A percentile compares a stretch with the other conserved stretches of the same genome.
Evolutionary conservation across 2,329 filamentous ascomycete genomes (phyloP).

Genomic region (Sporothrix variecibatus): DNA sequence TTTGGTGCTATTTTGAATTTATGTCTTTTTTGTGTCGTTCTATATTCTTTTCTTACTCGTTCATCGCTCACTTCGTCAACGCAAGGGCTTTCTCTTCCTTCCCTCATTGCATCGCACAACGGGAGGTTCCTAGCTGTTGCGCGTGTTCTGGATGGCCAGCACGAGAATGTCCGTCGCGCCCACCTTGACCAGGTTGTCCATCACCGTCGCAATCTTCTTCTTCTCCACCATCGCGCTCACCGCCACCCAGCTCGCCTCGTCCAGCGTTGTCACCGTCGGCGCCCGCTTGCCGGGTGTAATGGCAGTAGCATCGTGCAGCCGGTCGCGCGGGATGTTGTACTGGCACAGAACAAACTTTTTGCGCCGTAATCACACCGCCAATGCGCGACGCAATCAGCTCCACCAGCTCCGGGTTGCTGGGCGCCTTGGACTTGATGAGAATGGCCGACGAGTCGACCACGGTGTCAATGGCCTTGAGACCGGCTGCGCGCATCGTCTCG

Average conservation of each 20-base stretch:
- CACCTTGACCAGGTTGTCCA: constrained; percentile 77
- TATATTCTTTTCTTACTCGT: not conserved
- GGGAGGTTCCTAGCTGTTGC: constrained; percentile 31
- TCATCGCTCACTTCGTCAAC: not conserved
- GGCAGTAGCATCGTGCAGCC: constrained; percentile 65
- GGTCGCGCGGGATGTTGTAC: constrained; percentile 82
- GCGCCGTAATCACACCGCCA: constrained; percentile 89
- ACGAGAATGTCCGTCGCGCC: constrained; percentile 86
- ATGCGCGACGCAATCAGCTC: constrained; percentile 85
- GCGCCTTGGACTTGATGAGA: constrained; percentile 84
- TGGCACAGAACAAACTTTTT: constrained; percentile 93
- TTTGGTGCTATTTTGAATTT: not conserved
- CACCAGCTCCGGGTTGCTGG: constrained; percentile 77
- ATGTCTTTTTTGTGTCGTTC: not conserved
- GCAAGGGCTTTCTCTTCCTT: not conserved
- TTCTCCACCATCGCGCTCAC: constrained; percentile 91
- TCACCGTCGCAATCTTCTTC: constrained; percentile 78
- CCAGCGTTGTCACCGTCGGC: constrained; percentile 85
- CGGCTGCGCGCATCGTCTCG: constrained; percentile 96
- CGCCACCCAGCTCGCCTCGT: constrained; percentile 91
- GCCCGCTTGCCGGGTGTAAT: constrained; percentile 94
- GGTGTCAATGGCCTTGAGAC: constrained; percentile 90
- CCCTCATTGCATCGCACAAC: not conserved
- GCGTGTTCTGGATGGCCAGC: constrained; percentile 76
- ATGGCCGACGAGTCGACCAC: constrained; percentile 86